A percentile compares a stretch with the other conserved stretches of the same genome.
Conservation (phyloP, 2,329 filamentous ascomycete species). For the Trichoderma simmonsii region DNA sequence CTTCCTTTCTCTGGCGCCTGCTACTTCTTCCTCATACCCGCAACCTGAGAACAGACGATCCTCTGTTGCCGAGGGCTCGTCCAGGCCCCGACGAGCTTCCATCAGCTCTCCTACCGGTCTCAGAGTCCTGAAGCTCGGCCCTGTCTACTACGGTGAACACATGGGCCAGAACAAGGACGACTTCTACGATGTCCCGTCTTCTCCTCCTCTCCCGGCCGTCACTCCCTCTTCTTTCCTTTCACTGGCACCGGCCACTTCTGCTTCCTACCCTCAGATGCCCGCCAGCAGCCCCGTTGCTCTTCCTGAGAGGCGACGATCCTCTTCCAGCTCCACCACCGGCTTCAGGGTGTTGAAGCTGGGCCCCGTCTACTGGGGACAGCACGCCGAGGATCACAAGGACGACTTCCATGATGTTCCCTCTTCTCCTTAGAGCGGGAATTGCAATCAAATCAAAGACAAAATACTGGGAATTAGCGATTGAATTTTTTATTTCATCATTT, state of each 20-base stretch:
- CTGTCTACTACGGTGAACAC: conserved; percentile 62
- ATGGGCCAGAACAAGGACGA: conserved; percentile 55
- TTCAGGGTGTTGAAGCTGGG: conserved; percentile 61
- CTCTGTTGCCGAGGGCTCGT: conserved; percentile 22
- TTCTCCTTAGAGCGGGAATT: background rate
- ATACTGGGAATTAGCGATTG: background rate
- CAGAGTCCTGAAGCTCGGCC: conserved; percentile 61
- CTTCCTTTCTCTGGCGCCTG: conserved; percentile 58
- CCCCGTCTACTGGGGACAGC: conserved; percentile 62
- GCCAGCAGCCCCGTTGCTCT: conserved; percentile 26
- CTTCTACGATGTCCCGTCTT: conserved; percentile 42
- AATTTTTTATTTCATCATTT: background rate
- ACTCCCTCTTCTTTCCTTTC: conserved; percentile 48
- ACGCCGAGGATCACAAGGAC: conserved; percentile 53
- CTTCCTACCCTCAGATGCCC: conserved; percentile 50
- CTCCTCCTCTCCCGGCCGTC: conserved; percentile 13
- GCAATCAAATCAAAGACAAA: background rate
- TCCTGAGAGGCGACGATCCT: conserved; percentile 46
- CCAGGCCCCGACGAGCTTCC: conserved; percentile 48
- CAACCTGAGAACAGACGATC: conserved; percentile 33
- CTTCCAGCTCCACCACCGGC: conserved; percentile 45
- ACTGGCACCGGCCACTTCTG: conserved; percentile 56
- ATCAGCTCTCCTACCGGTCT: conserved; percentile 44
- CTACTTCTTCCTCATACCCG: conserved; percentile 57
- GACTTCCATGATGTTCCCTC: conserved; percentile 49